phyloP scores from a whole-genome alignment of 2,329 filamentous ascomycete genomes.

The Sclerotinia spermophila region DNA sequence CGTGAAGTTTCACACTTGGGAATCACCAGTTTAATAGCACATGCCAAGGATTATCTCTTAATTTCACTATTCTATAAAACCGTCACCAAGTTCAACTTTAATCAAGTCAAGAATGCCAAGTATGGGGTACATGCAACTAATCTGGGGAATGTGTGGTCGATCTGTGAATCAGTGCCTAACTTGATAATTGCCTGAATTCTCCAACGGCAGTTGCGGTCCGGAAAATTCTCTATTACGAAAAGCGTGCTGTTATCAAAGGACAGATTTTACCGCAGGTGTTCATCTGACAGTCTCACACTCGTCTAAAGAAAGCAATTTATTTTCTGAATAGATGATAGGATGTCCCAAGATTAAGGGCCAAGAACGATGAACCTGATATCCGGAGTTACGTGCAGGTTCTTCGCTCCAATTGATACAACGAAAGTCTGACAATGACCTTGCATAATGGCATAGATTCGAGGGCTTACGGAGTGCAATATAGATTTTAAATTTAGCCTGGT shows the following conservation, averaged over 20 bases:
- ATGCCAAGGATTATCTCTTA: background rate
- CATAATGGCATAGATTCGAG: background rate
- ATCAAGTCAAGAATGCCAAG: background rate
- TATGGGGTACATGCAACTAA: background rate
- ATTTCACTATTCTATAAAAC: background rate
- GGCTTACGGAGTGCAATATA: background rate
- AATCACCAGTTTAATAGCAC: background rate
- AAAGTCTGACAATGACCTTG: background rate
- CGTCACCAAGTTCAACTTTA: background rate
- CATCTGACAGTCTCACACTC: background rate
- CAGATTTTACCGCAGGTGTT: background rate
- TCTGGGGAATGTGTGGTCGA: background rate
- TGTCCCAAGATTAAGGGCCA: background rate
- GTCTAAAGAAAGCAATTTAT: background rate
- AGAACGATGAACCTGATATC: background rate
- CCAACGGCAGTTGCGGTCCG: constrained; percentile 12
- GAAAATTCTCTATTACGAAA: background rate
- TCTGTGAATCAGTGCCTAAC: background rate
- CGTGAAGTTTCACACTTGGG: background rate
- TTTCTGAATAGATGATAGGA: background rate
- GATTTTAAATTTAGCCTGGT: background rate
- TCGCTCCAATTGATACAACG: background rate
- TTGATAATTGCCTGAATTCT: constrained; percentile 16
- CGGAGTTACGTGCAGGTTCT: background rate
- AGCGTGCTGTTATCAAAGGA: background rate